Evolutionary conservation across 139 green algal genomes (phyloP), one percentile per base, ranked within the genome.

Genomic region (Chlorella sorokiniana): DNA sequence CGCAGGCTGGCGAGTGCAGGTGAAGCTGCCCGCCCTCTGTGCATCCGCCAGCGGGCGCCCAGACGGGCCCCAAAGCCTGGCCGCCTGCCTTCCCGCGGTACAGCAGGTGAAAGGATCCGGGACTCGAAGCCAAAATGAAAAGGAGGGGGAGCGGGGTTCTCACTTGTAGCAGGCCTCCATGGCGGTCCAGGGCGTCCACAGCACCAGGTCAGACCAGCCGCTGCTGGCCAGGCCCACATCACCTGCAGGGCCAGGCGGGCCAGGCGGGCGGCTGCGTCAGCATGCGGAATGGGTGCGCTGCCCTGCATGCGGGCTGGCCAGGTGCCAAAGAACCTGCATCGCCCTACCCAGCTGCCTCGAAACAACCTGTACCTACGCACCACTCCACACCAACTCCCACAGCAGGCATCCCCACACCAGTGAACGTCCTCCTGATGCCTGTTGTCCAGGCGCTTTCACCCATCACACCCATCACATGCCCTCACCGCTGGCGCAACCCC

Each of bases 161-260:
- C 52, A 79, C 83, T 96, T 82, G 84, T 96, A 96, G 89, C 91
- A 95, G 22, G 83, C 86, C 76, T 84, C 54, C 89, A 94, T 93
- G 44, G 85, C 77, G 22, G 87, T 89, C 86, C 90, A 92, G 40
- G 89, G 91, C 25, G 45, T 88, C 90, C 91, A 93, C 69, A 91
- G 84, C 37, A 92, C 86, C 3, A 86, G 76, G 73, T 93, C 89
- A 14, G 73, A 68, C 88, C 88, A 93, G 23, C 56, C 33, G 3
- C 35, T 78, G 29, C 73, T 87, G 76, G 40, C 62, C 9, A 93
- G 88, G 44, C 76, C 75, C 10, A 96, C 86, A 37, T 89, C 86
- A 52, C 85, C 87, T 54, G 90, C 91, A 16, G 0, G n/a, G 8
- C 4, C 4, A 5, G 4, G 25, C 22, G 51, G 83, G 80, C 40